These are phyloP conservation scores for Lactarius indigo DNA, from an alignment of 768 basidiomycete species.

Conservation along the genomic window DNA sequence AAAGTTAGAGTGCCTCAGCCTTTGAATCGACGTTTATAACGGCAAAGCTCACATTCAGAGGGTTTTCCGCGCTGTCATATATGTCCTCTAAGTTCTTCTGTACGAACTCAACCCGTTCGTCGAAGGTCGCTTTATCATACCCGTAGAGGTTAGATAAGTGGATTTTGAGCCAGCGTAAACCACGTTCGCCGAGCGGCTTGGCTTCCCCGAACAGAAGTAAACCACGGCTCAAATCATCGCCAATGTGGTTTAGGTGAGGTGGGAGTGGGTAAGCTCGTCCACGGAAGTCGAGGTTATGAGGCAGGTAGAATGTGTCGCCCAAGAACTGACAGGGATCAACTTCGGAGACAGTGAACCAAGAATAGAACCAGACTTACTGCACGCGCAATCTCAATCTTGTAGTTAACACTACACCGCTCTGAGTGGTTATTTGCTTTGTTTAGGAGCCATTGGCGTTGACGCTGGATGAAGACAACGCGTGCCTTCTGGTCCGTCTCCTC, in stretches of 20 bases:
- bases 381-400: slow-evolving; percentile 93
- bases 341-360: neutral
- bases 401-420: slow-evolving; percentile 89
- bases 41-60: slow-evolving; percentile 55
- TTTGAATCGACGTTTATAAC: slow-evolving; percentile 2
- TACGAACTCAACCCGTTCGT: slow-evolving; percentile 83
- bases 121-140: slow-evolving; percentile 91
- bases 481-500: slow-evolving; percentile 52
- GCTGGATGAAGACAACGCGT: slow-evolving; percentile 51
- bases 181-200: slow-evolving; percentile 77
- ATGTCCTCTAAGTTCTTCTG: slow-evolving; percentile 71
- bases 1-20: slow-evolving; percentile 5
- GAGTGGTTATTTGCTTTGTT: slow-evolving; percentile 80
- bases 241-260: slow-evolving; percentile 92
- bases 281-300: slow-evolving; percentile 96
- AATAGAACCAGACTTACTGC: slow-evolving; percentile 51
- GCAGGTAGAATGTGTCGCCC: slow-evolving; percentile 83
- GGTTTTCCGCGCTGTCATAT: slow-evolving; percentile 77
- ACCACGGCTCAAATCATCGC: slow-evolving; percentile 89
- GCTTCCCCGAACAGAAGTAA: slow-evolving; percentile 78
- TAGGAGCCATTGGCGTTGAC: slow-evolving; percentile 53
- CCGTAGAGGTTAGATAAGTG: slow-evolving; percentile 92
- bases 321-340: slow-evolving; percentile 51
- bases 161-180: slow-evolving; percentile 92
- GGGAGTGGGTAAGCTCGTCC: slow-evolving; percentile 97